phyloP scores from a whole-genome alignment of 73 alveolate genomes.

The Diophrys appendiculata region DNA sequence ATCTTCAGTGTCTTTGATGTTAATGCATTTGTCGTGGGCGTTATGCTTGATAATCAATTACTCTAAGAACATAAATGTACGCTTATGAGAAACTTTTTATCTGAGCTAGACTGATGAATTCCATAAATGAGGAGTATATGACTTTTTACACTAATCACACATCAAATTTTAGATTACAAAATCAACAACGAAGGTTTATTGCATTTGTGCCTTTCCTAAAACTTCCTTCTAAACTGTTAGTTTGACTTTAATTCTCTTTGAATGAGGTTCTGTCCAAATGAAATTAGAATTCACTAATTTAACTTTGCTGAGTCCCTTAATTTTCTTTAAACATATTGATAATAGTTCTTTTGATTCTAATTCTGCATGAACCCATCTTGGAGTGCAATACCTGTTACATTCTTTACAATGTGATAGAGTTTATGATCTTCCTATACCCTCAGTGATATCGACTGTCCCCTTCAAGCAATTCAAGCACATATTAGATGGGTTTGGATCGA shows the following conservation, averaged over 20 bases:
- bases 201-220: slow-evolving; percentile 66
- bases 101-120: slow-evolving; percentile 87
- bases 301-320: slow-evolving; percentile 88
- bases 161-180: slow-evolving; percentile 81
- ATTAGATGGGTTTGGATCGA: slow-evolving; percentile 81
- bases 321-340: slow-evolving; percentile 83
- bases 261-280: slow-evolving; percentile 97
- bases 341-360: slow-evolving; percentile 92
- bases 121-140: slow-evolving; percentile 97
- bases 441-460: slow-evolving; percentile 79
- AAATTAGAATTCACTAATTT: slow-evolving; percentile 93
- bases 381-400: slow-evolving; percentile 77
- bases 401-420: slow-evolving; percentile 76
- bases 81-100: slow-evolving; percentile 89
- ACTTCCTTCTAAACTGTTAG: slow-evolving; percentile 93
- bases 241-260: slow-evolving; percentile 90
- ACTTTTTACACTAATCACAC: slow-evolving; percentile 94
- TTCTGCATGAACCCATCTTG: slow-evolving; percentile 91
- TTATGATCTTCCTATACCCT: slow-evolving; percentile 76
- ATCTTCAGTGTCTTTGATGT: slow-evolving; percentile 85
- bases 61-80: slow-evolving; percentile 91
- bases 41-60: slow-evolving; percentile 78
- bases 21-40: slow-evolving; percentile 25
- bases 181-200: slow-evolving; percentile 74
- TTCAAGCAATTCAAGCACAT: slow-evolving; percentile 85